Base-by-base conservation (phyloP, 2,329 filamentous ascomycete genomes). In the Moelleriella libera region DNA sequence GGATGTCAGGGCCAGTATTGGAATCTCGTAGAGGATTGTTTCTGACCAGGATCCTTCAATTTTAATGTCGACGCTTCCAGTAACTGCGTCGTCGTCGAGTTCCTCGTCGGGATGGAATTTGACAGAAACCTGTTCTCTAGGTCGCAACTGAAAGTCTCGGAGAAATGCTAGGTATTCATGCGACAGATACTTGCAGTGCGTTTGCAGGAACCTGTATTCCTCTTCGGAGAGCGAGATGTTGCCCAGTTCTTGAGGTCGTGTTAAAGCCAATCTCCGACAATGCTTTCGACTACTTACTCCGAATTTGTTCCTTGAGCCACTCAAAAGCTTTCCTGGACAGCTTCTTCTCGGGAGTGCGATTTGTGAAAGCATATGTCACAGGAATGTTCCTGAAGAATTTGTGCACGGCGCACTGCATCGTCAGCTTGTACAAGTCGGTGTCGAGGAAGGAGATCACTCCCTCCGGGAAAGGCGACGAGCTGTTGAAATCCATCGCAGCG, bases 11-110 rank as follows among this genome's bases (percentile, higher is more conserved):
- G 94, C 88, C 21, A 98, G 75, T 28, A 98, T 75, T 0, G 92
- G 92, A 49, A 98, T 96, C 68, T 98, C 92, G 68, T 98, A 98
- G 29, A 98, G 77, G 49, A 98, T 98, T 0, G 92, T 97, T 55
- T 96, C 88, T 7, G 88, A 77, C 92, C 92, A 98, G 47, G 81
- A 71, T 8, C 92, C 92, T 55, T 81, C 80, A 52, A 94, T 83
- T 41, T 79, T 70, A 53, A 97, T 80, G 55, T 83, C 71, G 45
- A 96, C 68, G 50, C 89, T 83, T 42, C 92, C 92, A 42, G 83
- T 57, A 49, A 83, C 80, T 2, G 78, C 70, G 45, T 83, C 80
- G 41, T 72, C 71, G 28, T 77, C 79, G 0, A 77, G 81, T 55
- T 85, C 71, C 37, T 68, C 61, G 4, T 64, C 70, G 46, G 72